A percentile compares a stretch with the other conserved stretches of the same genome.
These are phyloP conservation scores for Trichoderma afroharzianum DNA, from an alignment of 2,329 filamentous ascomycete species.

Conservation along the genomic window DNA sequence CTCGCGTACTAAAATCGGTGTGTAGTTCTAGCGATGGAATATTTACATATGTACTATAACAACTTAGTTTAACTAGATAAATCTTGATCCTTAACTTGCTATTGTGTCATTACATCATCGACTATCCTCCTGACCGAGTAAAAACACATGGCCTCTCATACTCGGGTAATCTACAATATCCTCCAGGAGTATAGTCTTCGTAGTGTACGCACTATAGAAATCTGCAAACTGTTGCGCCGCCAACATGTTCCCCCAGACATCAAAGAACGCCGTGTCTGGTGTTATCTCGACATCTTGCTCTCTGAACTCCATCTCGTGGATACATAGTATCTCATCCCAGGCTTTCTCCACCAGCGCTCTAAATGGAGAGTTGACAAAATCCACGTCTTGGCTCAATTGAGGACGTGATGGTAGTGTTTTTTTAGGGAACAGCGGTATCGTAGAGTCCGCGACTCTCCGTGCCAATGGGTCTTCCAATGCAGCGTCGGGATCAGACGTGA, in stretches of 20 bases:
- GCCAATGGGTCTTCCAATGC: background rate
- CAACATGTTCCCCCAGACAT: background rate
- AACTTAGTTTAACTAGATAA: too few species aligned
- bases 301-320: background rate
- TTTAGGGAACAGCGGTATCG: background rate
- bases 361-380: background rate
- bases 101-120: background rate
- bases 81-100: background rate
- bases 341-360: background rate
- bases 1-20: background rate
- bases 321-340: background rate
- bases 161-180: background rate
- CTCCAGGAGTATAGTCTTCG: background rate
- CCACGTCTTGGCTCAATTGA: background rate
- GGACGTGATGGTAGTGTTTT: background rate
- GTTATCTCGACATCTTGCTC: background rate
- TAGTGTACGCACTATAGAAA: background rate
- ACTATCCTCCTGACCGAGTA: background rate
- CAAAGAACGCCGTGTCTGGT: background rate
- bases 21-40: background rate
- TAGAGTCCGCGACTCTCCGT: background rate
- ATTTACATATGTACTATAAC: background rate
- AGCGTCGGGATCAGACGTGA: background rate
- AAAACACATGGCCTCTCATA: background rate
- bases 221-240: background rate